Evolutionary conservation across 164 flowering plant genomes (phyloP).

Genomic region (Dillenia suffruticosa): DNA sequence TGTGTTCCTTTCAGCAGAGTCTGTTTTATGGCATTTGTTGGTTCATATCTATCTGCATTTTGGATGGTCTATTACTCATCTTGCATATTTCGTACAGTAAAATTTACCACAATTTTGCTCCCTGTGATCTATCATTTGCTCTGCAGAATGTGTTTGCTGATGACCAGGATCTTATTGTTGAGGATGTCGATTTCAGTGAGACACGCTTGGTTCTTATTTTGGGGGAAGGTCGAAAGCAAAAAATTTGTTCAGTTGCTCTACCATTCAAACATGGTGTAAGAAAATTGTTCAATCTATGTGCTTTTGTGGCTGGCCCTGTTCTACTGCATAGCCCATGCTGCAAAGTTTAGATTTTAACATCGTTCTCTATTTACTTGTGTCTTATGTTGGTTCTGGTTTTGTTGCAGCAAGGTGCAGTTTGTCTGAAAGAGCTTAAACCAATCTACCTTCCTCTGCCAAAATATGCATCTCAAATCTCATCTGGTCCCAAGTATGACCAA

Average conservation of each 20-base stretch:
- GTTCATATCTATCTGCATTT: no score
- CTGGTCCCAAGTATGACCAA: conserved; percentile 91
- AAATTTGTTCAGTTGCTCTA: conserved; percentile 63
- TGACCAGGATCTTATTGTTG: conserved; percentile 47
- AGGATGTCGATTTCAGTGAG: conserved; percentile 78
- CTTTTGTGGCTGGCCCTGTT: no score
- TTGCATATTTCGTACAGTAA: no score
- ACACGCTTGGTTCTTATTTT: conserved; percentile 62
- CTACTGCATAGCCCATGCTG: no score
- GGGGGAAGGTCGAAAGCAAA: conserved; percentile 44
- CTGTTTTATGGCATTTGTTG: no score
- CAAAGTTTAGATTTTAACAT: neutral
- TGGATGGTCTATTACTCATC: no score
- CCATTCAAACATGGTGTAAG: conserved; percentile 29
- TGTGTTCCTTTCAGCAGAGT: no score
- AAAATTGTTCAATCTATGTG: no score
- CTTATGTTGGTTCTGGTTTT: neutral
- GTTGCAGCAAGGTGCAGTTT: conserved; percentile 41
- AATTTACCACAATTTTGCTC: no score
- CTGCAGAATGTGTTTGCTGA: conserved; percentile 64
- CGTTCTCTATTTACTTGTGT: neutral
- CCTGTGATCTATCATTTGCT: neutral
- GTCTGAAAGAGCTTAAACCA: conserved; percentile 50
- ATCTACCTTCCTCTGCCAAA: conserved; percentile 75
- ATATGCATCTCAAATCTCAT: conserved; percentile 68